phyloP scores from a whole-genome alignment of 768 basidiomycete genomes.

The Lentinula lateritia region DNA sequence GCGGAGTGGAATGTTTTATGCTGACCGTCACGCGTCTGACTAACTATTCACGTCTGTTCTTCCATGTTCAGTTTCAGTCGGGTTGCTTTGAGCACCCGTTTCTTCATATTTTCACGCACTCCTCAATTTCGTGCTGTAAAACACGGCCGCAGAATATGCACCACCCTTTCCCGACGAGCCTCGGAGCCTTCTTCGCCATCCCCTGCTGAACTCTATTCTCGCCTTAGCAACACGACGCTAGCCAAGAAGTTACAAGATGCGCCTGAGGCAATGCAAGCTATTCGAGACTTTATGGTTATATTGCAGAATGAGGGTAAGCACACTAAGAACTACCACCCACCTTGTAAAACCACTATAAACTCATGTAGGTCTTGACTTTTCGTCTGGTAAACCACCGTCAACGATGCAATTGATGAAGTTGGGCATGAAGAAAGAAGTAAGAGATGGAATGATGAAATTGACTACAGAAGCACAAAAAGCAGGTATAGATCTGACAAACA shows the following conservation, averaged over 20 bases:
- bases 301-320: slow-evolving; percentile 44
- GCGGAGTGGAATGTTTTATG: not conserved
- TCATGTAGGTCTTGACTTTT: slow-evolving; percentile 41
- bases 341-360: not conserved
- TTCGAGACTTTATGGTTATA: slow-evolving; percentile 37
- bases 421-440: slow-evolving; percentile 46
- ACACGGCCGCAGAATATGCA: not conserved
- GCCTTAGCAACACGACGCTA: slow-evolving; percentile 38
- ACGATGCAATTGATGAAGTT: slow-evolving; percentile 51
- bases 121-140: not conserved
- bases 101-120: not conserved
- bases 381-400: slow-evolving; percentile 38
- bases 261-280: slow-evolving; percentile 44
- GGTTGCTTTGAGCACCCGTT: not conserved
- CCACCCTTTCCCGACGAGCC: slow-evolving; percentile 14
- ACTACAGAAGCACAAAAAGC: slow-evolving; percentile 49
- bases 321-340: not conserved
- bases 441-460: slow-evolving; percentile 38
- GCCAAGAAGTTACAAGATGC: slow-evolving; percentile 43
- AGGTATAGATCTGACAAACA: slow-evolving; percentile 40
- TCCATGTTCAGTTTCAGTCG: not conserved
- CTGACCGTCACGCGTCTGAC: slow-evolving; percentile 2
- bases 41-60: not conserved
- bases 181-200: slow-evolving; percentile 19
- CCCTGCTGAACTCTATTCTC: slow-evolving; percentile 27